phyloP scores from a whole-genome alignment of 331 rosid genomes.

The Acacia concinna region DNA sequence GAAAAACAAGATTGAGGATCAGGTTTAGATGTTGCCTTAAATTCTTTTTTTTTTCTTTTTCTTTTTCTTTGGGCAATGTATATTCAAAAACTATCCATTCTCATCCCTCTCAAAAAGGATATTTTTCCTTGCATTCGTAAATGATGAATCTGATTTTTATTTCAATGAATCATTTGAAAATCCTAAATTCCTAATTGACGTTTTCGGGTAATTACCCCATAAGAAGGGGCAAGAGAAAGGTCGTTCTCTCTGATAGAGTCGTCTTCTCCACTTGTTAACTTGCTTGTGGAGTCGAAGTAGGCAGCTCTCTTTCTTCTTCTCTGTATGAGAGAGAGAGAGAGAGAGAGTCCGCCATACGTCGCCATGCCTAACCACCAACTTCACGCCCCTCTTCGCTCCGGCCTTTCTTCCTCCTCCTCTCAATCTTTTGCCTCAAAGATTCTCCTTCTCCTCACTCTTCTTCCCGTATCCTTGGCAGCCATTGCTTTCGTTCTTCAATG shows the following conservation, averaged over 20 bases:
- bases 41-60: no score
- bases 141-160: neutral
- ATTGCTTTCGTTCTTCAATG: slow-evolving; percentile 94
- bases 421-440: slow-evolving; percentile 62
- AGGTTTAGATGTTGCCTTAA: neutral
- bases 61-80: no score
- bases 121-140: no score
- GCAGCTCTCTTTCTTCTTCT: neutral
- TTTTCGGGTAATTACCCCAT: neutral
- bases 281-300: neutral
- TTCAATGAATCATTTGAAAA: neutral
- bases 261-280: neutral
- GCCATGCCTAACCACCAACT: slow-evolving; percentile 63
- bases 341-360: slow-evolving; percentile 15
- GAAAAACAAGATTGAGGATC: no score
- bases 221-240: neutral
- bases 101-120: no score
- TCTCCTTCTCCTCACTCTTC: slow-evolving; percentile 80
- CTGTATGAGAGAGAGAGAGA: neutral
- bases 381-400: slow-evolving; percentile 62
- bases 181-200: neutral
- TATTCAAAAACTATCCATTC: no score
- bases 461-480: slow-evolving; percentile 83
- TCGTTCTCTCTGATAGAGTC: neutral
- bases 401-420: slow-evolving; percentile 40